A percentile compares a stretch with the other conserved stretches of the same genome.
Evolutionary conservation across 2,329 filamentous ascomycete genomes (phyloP).

Genomic region (Karstenula rhodostoma): DNA sequence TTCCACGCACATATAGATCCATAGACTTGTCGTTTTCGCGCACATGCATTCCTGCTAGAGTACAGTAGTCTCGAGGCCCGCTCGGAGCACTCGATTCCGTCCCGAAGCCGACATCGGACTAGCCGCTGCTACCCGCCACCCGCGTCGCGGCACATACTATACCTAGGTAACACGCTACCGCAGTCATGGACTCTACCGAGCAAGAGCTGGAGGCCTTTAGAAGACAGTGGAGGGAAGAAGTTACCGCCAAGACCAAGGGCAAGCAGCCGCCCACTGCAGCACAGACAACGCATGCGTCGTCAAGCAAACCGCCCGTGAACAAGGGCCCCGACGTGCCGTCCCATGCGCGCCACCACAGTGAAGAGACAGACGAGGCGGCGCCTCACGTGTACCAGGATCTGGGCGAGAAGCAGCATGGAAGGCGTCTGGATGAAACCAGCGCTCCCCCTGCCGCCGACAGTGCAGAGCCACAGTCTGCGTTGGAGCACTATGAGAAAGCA

Average conservation of each 20-base stretch:
- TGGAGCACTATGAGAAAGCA: conserved; percentile 92
- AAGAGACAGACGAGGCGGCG: conserved; percentile 51
- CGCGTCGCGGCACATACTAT: conserved; percentile 24
- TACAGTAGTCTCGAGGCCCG: conserved; percentile 14
- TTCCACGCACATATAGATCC: conserved; percentile 9
- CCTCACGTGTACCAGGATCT: conserved; percentile 56
- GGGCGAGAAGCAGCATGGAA: conserved; percentile 55
- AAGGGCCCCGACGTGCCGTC: conserved; percentile 32
- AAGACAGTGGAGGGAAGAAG: conserved; percentile 84
- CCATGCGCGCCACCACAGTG: conserved; percentile 38
- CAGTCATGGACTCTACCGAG: conserved; percentile 48
- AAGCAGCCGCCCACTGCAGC: conserved; percentile 22
- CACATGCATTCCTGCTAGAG: conserved; percentile 34
- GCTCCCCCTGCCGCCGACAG: conserved; percentile 40
- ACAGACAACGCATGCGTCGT: conserved; percentile 28
- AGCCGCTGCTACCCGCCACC: conserved; percentile 33
- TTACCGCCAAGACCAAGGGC: conserved; percentile 61
- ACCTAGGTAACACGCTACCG: conserved; percentile 9
- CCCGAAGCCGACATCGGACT: conserved; percentile 38
- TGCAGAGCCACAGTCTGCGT: conserved; percentile 72
- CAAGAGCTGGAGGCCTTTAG: conserved; percentile 87
- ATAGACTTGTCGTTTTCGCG: conserved; percentile 13
- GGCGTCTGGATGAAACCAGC: conserved; percentile 55
- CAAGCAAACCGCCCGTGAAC: conserved; percentile 34
- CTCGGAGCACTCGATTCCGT: conserved; percentile 18